Evolutionary conservation across 177 flowering plant species (phyloP), one percentile per base, ranked within the genome.

Genomic region (Vitis hybrid): DNA sequence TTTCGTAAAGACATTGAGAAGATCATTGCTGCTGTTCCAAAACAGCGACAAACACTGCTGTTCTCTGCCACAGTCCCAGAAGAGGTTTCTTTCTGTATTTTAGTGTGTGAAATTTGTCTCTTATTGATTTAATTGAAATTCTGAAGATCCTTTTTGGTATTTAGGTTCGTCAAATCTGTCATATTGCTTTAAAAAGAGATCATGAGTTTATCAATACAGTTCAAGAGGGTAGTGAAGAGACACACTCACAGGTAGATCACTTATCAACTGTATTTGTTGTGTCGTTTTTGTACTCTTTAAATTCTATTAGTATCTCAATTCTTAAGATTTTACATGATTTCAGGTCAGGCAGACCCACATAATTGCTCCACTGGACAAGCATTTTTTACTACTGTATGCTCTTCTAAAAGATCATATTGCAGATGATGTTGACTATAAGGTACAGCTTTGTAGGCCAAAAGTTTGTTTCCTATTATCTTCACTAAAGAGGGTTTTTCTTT

Each of bases 31-130:
- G 88, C 96, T 68, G 93, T 96, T 65, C 98, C 99, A 4, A 94
- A 94, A 77, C 97, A 96, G 72, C 83, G 99, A 5, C 99, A 96
- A 71, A 96, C 98, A 31, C 96, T 96, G 60, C 74, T 96, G 72
- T 96, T 96, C 77, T 96, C 99, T 79, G 99, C 99, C 10, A 96
- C 99, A 5, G 86, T 96, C 69, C 99, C 99, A 26, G 82, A 82
- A 72, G 97, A 96, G 97, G 99, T 96, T 70, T 69, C 55, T 60
- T 67, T 73, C 52, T 61, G 48, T 13, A 29, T 56, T 62, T 55
- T 8, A n/a, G 10, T 39, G 10, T 69, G 16, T 55, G 6, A 33
- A 50, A 19, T n/a, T 65, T 31, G 60, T 39, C 14, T 70, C 22
- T 66, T 65, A 8, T 63, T 1, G 58, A n/a, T 33, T 51, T 73